Base-by-base conservation (phyloP, 352 stramenopile genomes). In the Poterioochromonas sp. region DNA sequence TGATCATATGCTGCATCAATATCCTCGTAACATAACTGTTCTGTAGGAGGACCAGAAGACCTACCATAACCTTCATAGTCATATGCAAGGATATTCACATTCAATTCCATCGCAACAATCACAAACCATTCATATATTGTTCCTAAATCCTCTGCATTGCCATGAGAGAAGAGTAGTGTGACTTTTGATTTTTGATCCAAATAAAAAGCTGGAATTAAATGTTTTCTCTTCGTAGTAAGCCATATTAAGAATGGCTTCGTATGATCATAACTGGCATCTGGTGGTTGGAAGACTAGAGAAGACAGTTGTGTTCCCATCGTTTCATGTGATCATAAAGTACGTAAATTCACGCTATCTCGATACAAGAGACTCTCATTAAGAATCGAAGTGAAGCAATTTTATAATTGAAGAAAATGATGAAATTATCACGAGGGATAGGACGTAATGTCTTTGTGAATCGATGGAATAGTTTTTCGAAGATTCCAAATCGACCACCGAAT, bases 31-130 rank as follows among this genome's bases (percentile, higher is more conserved):
- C 92, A 96, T 41, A 92, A 89, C 76, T 96, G 87, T 88, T 98
- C 92, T 73, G 87, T 91, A 0, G 93, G 91, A 37, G 88, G 85
- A 34, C 94, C 92, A 79, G 94, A 91, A 70, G 89, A 95, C 68
- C 97, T 97, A 32, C 94, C 95, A 73, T 98, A 99, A 0, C 95
- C 95, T 22, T 93, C 95, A 84, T 99, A 99, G 85, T 98, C 89
- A 77, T 93, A 93, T 12, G 85, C 87, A 78, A 93, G 85, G 35
- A 94, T 89, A 80, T 94, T 94, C 0, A 94, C 88, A 47, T 83
- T 79, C 34, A 92, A 79, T 2, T 87, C 83, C 41, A 89, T 85
- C 47, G 89, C 86, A 44, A 98, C 83, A 85, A 97, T 91, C 63
- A 90, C 90, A 83, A 98, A 97, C 93, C 93, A 98, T 80, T 96